These are phyloP conservation scores for Aureobasidium namibiae DNA, from an alignment of 2,329 filamentous ascomycete species.

Conservation along the genomic window DNA sequence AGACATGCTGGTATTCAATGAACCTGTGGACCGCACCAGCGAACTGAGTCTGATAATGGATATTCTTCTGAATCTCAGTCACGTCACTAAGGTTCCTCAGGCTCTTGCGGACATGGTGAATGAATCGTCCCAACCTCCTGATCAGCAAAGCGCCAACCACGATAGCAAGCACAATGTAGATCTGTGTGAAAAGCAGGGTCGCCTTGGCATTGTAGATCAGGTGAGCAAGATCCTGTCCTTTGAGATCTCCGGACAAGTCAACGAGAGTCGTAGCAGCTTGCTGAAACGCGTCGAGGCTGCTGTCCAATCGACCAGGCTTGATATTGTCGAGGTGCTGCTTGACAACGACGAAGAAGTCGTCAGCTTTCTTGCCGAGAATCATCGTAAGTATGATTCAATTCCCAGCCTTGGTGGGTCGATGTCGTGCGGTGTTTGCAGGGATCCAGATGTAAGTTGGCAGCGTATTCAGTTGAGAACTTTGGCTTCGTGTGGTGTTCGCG, in stretches of 20 bases:
- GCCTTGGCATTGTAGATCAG: constrained; percentile 9
- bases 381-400: background rate
- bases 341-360: constrained; percentile 6
- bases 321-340: constrained; percentile 2
- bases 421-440: background rate
- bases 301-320: background rate
- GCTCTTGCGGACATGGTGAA: background rate
- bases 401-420: background rate
- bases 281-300: background rate
- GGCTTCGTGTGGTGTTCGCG: background rate
- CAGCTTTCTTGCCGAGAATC: constrained; percentile 3
- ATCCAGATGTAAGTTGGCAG: background rate
- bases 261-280: constrained; percentile 1
- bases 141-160: constrained; percentile 1
- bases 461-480: background rate
- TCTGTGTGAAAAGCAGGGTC: background rate
- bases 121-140: constrained; percentile 4
- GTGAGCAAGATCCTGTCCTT: background rate
- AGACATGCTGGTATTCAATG: background rate
- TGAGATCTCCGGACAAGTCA: constrained; percentile 1
- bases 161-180: constrained; percentile 2
- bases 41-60: constrained; percentile 5
- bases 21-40: background rate
- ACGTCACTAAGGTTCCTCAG: background rate
- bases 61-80: background rate